These are phyloP conservation scores for Malassezia caprae DNA, from an alignment of 1,284 basidiomycete species.

Conservation along the genomic window DNA sequence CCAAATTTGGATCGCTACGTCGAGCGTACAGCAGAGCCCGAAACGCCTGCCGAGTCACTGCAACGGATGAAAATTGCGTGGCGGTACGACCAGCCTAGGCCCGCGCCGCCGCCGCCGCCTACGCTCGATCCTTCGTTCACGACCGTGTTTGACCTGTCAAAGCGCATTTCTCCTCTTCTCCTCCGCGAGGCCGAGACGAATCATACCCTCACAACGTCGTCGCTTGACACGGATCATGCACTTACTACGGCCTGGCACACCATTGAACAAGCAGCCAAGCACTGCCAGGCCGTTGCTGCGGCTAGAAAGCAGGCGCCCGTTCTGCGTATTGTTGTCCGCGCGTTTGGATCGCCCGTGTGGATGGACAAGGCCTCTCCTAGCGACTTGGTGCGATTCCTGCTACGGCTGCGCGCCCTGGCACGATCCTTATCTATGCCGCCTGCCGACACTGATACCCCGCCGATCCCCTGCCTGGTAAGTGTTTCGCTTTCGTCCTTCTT, in stretches of 20 bases:
- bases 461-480: conserved; percentile 26
- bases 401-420: conserved; percentile 25
- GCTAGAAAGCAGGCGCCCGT: conserved; percentile 20
- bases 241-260: conserved; percentile 19
- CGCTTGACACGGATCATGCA: background rate
- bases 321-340: conserved; percentile 29
- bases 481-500: conserved; percentile 24
- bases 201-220: background rate
- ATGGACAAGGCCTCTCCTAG: background rate
- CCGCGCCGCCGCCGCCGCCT: background rate
- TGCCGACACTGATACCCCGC: background rate
- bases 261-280: conserved; percentile 18
- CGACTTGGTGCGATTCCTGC: conserved; percentile 28
- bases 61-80: conserved; percentile 57
- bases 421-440: conserved; percentile 25
- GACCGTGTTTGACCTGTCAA: conserved; percentile 61
- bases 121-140: background rate
- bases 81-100: conserved; percentile 81
- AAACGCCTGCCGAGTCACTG: conserved; percentile 11
- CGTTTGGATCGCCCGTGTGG: conserved; percentile 32
- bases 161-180: conserved; percentile 21
- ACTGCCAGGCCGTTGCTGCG: conserved; percentile 9
- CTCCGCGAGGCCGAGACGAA: background rate
- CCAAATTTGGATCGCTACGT: conserved; percentile 8
- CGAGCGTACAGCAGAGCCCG: background rate